Evolutionary conservation across 352 stramenopile genomes (phyloP).

Genomic region (Globisporangium spinosum): DNA sequence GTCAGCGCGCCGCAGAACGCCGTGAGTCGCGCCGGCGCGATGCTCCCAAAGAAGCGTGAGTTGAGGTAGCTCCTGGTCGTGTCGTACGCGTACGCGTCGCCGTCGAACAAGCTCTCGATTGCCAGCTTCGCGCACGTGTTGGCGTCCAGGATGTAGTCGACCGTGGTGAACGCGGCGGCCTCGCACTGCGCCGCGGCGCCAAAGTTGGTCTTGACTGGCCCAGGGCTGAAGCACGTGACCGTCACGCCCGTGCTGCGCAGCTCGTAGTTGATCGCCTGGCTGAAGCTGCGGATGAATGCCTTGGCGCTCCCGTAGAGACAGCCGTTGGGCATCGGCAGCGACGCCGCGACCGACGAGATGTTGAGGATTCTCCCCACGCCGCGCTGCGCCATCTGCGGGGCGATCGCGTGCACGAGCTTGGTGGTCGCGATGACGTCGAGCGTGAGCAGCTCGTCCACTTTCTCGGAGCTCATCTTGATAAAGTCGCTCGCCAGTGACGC

Average conservation of each 20-base stretch:
- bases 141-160: background rate
- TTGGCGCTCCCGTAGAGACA: slow-evolving; percentile 70
- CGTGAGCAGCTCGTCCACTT: slow-evolving; percentile 49
- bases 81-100: slow-evolving; percentile 38
- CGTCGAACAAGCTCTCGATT: slow-evolving; percentile 20
- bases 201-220: slow-evolving; percentile 66
- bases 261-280: slow-evolving; percentile 68
- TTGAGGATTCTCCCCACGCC: slow-evolving; percentile 71
- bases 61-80: slow-evolving; percentile 28
- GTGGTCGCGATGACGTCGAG: slow-evolving; percentile 54
- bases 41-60: background rate
- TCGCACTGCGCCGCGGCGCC: slow-evolving; percentile 32
- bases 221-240: slow-evolving; percentile 65
- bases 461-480: slow-evolving; percentile 9
- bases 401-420: slow-evolving; percentile 47
- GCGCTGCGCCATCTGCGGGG: slow-evolving; percentile 65
- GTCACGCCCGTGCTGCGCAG: slow-evolving; percentile 51
- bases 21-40: slow-evolving; percentile 3
- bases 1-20: slow-evolving; percentile 3
- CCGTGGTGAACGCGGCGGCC: slow-evolving; percentile 21
- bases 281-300: slow-evolving; percentile 65
- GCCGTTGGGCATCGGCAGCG: slow-evolving; percentile 32
- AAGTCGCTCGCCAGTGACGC: slow-evolving; percentile 44
- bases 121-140: slow-evolving; percentile 12
- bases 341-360: slow-evolving; percentile 36